Evolutionary conservation across 345 rosid species (phyloP).

Genomic region (Eucalyptus rudis): DNA sequence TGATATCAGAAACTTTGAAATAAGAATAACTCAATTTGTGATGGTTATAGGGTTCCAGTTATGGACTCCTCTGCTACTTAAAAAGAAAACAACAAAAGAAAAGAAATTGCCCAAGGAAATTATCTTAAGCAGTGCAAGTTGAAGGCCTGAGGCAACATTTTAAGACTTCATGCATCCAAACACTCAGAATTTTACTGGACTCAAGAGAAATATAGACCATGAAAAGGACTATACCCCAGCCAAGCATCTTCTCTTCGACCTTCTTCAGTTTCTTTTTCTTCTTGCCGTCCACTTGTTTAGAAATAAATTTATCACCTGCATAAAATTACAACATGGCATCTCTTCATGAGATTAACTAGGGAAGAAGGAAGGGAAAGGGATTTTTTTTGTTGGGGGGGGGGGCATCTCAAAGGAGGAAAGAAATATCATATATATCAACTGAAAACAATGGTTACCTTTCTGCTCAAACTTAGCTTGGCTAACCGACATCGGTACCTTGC

Average conservation of each 20-base stretch:
- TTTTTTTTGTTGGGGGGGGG: not conserved
- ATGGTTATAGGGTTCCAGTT: not conserved
- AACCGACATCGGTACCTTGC: conserved; percentile 70
- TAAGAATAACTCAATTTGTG: not conserved
- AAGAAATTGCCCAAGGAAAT: not conserved
- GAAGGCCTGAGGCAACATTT: not conserved
- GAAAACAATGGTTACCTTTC: conserved; percentile 43
- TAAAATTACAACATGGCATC: not conserved
- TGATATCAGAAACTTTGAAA: not conserved
- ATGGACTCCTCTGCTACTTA: not conserved
- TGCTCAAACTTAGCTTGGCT: conserved; percentile 83
- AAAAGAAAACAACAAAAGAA: not conserved
- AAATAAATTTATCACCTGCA: conserved; percentile 76
- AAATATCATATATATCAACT: not conserved
- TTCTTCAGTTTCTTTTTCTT: conserved; percentile 90
- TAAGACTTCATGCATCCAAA: not conserved
- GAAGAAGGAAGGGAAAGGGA: not conserved
- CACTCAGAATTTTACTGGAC: not conserved
- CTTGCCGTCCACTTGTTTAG: conserved; percentile 70
- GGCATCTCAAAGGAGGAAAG: not conserved
- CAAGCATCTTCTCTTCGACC: conserved; percentile 88
- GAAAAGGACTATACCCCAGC: conserved; percentile 65
- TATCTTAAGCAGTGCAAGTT: not conserved
- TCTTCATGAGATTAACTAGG: not conserved
- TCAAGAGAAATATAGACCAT: not conserved